phyloP scores from a whole-genome alignment of 2,329 filamentous ascomycete species.

The Penicillium brasilianum region DNA sequence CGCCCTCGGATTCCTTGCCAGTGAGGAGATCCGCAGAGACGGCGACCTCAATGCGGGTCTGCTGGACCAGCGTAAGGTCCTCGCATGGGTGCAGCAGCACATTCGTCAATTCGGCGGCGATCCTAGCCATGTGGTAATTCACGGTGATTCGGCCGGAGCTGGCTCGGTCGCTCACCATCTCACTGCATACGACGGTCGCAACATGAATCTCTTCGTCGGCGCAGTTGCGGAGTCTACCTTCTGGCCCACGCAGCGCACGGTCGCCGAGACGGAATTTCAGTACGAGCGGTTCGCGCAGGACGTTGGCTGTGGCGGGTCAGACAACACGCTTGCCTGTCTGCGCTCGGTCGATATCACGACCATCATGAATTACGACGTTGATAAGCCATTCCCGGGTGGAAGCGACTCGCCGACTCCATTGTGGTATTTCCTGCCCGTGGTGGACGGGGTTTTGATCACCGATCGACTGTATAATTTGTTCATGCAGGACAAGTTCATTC shows the following conservation, averaged over 20 bases:
- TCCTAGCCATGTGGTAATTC: conserved; percentile 63
- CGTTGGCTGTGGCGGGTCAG: conserved; percentile 47
- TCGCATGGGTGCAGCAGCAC: conserved; percentile 67
- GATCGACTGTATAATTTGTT: conserved; percentile 59
- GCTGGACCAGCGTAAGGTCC: conserved; percentile 64
- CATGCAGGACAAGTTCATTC: conserved; percentile 56
- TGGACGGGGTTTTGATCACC: conserved; percentile 60
- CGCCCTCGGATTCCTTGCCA: conserved; percentile 66
- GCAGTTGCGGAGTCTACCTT: conserved; percentile 57
- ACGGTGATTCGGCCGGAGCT: conserved; percentile 66
- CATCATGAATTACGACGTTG: conserved; percentile 49
- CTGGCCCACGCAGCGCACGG: conserved; percentile 53
- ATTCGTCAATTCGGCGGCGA: conserved; percentile 64
- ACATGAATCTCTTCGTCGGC: conserved; percentile 55
- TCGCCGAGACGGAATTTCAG: conserved; percentile 53
- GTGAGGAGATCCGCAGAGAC: conserved; percentile 58
- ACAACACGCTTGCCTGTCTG: conserved; percentile 52
- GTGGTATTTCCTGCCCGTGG: conserved; percentile 61
- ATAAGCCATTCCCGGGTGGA: conserved; percentile 50
- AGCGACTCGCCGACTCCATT: conserved; percentile 42
- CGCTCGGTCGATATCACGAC: conserved; percentile 47
- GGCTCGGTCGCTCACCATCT: conserved; percentile 63
- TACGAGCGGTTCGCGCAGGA: conserved; percentile 54
- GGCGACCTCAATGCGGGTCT: conserved; percentile 68
- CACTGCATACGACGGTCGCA: conserved; percentile 56